These are phyloP conservation scores for Nitzschia sp. DNA, from an alignment of 108 stramenopile genomes.

Conservation along the genomic window DNA sequence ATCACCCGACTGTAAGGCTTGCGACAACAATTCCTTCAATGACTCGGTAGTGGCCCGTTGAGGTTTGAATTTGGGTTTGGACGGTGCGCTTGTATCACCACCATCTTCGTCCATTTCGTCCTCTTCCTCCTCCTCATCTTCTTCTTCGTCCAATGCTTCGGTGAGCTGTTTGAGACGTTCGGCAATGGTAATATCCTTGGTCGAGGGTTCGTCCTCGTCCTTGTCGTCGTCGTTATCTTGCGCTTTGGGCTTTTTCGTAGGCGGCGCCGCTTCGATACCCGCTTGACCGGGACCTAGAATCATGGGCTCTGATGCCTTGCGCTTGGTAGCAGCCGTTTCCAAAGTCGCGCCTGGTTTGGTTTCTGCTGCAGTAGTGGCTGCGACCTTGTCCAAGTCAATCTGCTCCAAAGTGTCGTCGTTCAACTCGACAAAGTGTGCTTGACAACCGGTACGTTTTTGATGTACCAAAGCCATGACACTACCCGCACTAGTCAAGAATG, in stretches of 20 bases:
- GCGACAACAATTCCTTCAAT: constrained; percentile 44
- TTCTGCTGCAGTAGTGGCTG: neutral
- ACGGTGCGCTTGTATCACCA: neutral
- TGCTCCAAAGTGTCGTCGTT: constrained; percentile 17
- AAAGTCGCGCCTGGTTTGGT: neutral
- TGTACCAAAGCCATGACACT: constrained; percentile 24
- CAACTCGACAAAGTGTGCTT: constrained; percentile 13
- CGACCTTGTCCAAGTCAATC: neutral
- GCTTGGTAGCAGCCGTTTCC: constrained; percentile 7
- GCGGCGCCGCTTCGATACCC: constrained; percentile 39
- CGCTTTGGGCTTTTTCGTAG: constrained; percentile 27
- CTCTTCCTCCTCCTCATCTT: constrained; percentile 34
- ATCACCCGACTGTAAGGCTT: constrained; percentile 56
- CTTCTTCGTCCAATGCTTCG: constrained; percentile 30
- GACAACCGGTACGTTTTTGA: constrained; percentile 16
- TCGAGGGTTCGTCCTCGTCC: constrained; percentile 36
- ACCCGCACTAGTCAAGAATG: constrained; percentile 19
- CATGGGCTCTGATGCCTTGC: constrained; percentile 27
- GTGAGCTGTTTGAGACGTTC: constrained; percentile 49
- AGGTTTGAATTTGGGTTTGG: constrained; percentile 32
- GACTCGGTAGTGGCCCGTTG: constrained; percentile 63
- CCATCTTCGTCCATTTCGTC: constrained; percentile 25
- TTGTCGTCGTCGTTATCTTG: constrained; percentile 25
- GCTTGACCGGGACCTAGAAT: constrained; percentile 63
- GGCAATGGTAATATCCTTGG: constrained; percentile 43